Base-by-base conservation (phyloP, 129 eudicot species). In the Artemisia tridentata region DNA sequence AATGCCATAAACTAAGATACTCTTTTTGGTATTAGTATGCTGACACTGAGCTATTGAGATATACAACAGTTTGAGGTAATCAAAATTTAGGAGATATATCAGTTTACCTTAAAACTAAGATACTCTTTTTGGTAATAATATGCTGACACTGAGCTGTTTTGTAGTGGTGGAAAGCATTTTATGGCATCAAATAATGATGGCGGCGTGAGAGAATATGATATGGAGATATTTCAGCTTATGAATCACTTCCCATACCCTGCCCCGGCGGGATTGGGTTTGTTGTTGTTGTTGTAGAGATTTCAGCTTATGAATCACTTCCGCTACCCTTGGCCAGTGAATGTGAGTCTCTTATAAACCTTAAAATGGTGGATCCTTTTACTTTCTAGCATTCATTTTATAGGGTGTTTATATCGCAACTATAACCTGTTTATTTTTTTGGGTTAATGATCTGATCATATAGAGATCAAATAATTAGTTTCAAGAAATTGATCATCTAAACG, bases 41-140 rank as follows among this genome's bases (percentile, higher is more conserved):
- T n/a, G n/a, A n/a, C n/a, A n/a, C n/a, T n/a, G n/a, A n/a, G 91
- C 98, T 46, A 82, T 92, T 27, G 98, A 92, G 74, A 92, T 92
- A 56, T 92, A 74, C 27, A 84, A 83, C 65, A 79, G 82, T 56
- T 47, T 71, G 47, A 86, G 98, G 98, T 92, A 82, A 48, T 65
- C 49, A 58, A 12, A 47, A 25, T 14, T 38, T 46, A n/a, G 18
- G 72, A 12, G 0, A 29, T 29, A 19, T 7, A n/a, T 68, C 25
- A 38, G 57, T 63, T 20, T 18, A 3, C 9, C 17, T 3, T 3
- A n/a, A n/a, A 68, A 43, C 11, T 38, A 7, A 38, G 45, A 10
- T 16, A 14, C 31, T 62, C 12, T 11, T 55, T 21, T 20, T 10
- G 49, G 34, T 60, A 20, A 45, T 49, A 50, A 58, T 4, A 27